phyloP scores from a whole-genome alignment of 2,329 filamentous ascomycete species.

The Cladosporium sp. region DNA sequence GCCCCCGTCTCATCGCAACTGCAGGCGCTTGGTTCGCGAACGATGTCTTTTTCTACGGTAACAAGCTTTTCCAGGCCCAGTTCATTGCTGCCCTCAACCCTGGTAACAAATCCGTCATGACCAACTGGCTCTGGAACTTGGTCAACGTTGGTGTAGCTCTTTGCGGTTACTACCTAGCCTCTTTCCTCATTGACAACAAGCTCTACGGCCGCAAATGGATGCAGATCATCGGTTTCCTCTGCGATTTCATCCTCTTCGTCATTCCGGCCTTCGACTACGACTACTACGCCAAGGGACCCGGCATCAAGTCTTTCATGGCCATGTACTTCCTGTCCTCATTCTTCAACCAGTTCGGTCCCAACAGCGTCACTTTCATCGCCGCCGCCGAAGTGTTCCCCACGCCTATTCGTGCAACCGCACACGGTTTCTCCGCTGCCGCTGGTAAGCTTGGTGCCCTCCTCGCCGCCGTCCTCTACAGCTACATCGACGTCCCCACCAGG shows the following conservation, averaged over 20 bases:
- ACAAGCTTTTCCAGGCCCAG: constrained; percentile 92
- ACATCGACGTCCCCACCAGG: constrained; percentile 80
- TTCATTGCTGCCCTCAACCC: constrained; percentile 83
- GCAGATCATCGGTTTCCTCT: constrained; percentile 91
- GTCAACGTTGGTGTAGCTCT: constrained; percentile 87
- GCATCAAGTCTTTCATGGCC: constrained; percentile 88
- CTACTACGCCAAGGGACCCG: constrained; percentile 71
- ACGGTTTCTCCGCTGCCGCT: constrained; percentile 89
- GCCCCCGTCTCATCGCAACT: constrained; percentile 81
- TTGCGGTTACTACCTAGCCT: constrained; percentile 85
- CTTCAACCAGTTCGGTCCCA: constrained; percentile 99
- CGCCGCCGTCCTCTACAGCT: constrained; percentile 89
- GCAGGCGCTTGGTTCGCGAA: constrained; percentile 92
- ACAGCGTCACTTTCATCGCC: constrained; percentile 93
- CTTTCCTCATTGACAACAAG: constrained; percentile 90
- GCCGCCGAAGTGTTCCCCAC: constrained; percentile 97
- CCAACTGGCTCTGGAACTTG: constrained; percentile 85
- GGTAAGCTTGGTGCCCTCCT: constrained; percentile 87
- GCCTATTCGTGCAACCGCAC: constrained; percentile 85
- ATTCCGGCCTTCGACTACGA: constrained; percentile 85
- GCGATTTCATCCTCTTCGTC: constrained; percentile 91
- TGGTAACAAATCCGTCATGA: constrained; percentile 68
- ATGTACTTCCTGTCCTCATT: constrained; percentile 99
- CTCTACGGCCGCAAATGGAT: constrained; percentile 94
- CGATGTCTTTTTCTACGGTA: constrained; percentile 98